Base-by-base conservation (phyloP, 1,139 yeast species). In the Kurtzmaniella quercitrusa region DNA sequence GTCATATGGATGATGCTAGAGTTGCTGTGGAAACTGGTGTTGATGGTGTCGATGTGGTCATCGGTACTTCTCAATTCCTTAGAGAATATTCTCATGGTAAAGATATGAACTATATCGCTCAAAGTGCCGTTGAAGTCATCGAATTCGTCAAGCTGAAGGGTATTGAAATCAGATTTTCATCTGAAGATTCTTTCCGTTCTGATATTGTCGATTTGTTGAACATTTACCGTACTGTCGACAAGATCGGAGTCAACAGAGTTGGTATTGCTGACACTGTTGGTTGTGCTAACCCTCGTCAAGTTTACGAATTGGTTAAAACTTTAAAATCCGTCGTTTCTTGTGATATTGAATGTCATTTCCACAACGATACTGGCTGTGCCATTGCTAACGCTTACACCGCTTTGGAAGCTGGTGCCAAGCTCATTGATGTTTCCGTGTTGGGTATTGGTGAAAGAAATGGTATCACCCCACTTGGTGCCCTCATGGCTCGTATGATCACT, bases 221-320 rank as follows among this genome's bases (percentile, higher is more conserved):
- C 74, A 93, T 93, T 57, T 93, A 93, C 75, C 86, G 93, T 69
- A 89, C 98, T 26, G 98, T 93, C 50, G 95, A 88, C 74, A 88
- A 89, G 76, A 89, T 93, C 55, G 98, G 98, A 59, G 98, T 93
- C 45, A 89, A 93, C 76, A 84, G 98, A 71, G 97, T 93, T 43
- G 98, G 98, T 76, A 93, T 93, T 71, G 98, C 98, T 50, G 98
- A 93, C 68, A 93, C 98, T 39, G 98, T 93, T 48, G 98, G 98
- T 41, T 88, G 98, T 66, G 98, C 98, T 50, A 93, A 91, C 74
- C 98, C 98, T 59, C 84, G 98, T 74, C 98, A 93, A 71, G 98
- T 93, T 46, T 93, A 91, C 66, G 98, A 93, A 71, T 80, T 93
- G 59, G 95, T 93, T 51, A 83, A 94, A 65, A 93, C 98, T 38